These are phyloP conservation scores for Dendryphion nanum DNA, from an alignment of 2,329 filamentous ascomycete species.

Conservation along the genomic window DNA sequence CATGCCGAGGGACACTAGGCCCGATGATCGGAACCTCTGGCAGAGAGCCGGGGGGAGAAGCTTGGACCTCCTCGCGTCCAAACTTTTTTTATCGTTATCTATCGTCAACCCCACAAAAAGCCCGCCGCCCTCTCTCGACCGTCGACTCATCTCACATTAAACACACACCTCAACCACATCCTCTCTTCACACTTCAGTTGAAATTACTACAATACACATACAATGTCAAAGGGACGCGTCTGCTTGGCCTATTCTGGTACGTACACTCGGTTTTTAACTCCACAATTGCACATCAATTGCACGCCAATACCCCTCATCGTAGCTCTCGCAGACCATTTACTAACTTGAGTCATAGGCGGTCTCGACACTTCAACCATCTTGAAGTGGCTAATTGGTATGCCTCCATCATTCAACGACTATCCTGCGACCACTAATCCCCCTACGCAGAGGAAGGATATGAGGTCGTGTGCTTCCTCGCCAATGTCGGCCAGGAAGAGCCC, in stretches of 20 bases:
- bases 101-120: too few species aligned
- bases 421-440: neutral
- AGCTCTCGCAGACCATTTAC: constrained; percentile 3
- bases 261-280: too few species aligned
- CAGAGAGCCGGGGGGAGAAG: too few species aligned
- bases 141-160: too few species aligned
- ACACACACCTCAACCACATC: neutral
- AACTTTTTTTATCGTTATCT: too few species aligned
- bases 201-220: constrained; percentile 2
- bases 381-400: constrained; percentile 37
- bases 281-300: neutral
- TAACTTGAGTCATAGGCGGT: constrained; percentile 45
- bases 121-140: too few species aligned
- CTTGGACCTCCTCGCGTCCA: too few species aligned
- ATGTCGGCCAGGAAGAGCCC: constrained; percentile 61
- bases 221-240: constrained; percentile 45
- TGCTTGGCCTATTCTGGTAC: constrained; percentile 50
- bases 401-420: neutral
- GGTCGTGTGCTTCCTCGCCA: constrained; percentile 60
- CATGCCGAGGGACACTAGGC: too few species aligned
- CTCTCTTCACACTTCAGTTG: constrained; percentile 12
- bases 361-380: constrained; percentile 57
- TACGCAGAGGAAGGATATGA: constrained; percentile 54
- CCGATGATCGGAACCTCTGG: too few species aligned
- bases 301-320: neutral